Evolutionary conservation across 768 basidiomycete genomes (phyloP).

Genomic region (Hypsizygus marmoreus): DNA sequence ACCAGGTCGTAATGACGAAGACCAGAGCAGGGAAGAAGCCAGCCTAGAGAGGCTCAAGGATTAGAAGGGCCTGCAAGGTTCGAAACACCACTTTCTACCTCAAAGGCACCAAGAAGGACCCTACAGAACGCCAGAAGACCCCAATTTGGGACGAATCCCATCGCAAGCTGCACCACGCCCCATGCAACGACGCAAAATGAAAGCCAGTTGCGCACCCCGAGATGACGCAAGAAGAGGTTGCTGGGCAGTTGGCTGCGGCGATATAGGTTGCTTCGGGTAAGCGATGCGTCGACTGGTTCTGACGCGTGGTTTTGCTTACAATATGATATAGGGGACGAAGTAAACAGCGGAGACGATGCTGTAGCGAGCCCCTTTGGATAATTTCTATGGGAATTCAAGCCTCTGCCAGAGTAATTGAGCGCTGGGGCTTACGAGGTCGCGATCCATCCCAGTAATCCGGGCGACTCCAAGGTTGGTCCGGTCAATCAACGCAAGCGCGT

Average conservation of each 20-base stretch:
- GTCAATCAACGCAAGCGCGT: constrained; percentile 36
- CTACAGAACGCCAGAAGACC: constrained; percentile 39
- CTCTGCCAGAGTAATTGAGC: not conserved
- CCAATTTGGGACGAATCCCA: constrained; percentile 51
- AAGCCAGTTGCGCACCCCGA: constrained; percentile 44
- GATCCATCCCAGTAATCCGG: constrained; percentile 37
- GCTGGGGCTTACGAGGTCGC: constrained; percentile 28
- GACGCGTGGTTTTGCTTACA: constrained; percentile 38
- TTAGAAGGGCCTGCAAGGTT: not conserved
- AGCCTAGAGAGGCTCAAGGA: constrained; percentile 30
- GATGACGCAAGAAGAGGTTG: constrained; percentile 41
- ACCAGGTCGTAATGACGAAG: constrained; percentile 54
- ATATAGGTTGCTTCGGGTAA: not conserved
- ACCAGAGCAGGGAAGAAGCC: constrained; percentile 53
- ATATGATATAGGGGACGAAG: constrained; percentile 49
- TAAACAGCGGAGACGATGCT: constrained; percentile 48
- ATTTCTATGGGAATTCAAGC: constrained; percentile 26
- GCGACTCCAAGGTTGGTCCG: constrained; percentile 36
- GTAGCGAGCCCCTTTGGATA: constrained; percentile 41
- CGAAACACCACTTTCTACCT: constrained; percentile 27
- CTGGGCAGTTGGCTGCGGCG: constrained; percentile 42
- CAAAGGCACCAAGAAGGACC: constrained; percentile 43
- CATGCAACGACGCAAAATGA: constrained; percentile 44
- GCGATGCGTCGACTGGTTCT: not conserved
- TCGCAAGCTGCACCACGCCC: constrained; percentile 45